Base-by-base conservation (phyloP, 805 yeast species). In the Komagataella pseudopastoris region DNA sequence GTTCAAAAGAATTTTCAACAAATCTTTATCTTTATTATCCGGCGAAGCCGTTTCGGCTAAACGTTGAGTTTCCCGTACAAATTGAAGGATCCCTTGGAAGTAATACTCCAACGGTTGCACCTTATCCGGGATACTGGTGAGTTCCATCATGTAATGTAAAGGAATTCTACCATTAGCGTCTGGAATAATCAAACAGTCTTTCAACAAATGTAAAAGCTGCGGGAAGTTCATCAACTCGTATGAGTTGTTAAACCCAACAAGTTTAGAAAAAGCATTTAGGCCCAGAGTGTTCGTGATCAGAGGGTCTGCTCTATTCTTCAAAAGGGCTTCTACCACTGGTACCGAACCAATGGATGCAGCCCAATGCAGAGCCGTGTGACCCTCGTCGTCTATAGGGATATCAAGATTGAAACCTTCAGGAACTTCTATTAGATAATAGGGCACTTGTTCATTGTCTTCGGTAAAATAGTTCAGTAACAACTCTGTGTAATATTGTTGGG, bases 331-430 rank as follows among this genome's bases (percentile, higher is more conserved):
- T 16, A 83, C 74, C 54, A 85, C 70, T 6, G 75, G 71, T n/a
- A 75, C 60, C 53, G 81, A 77, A 1, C 87, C 91, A 80, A 86
- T 76, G 0, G 93, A 83, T 30, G 88, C 75, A 0, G 95, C 93
- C 95, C 95, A 86, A 63, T 86, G 95, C 51, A 86, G 70, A 1
- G 89, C 78, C 0, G 90, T 81, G 60, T 86, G 89, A 0, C 91
- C 91, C 56, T 86, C 93, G 54, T 80, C 80, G 59, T 86, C 95
- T 18, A 86, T 80, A 2, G 83, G 74, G 53, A 76, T 83, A 60
- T 83, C 79, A 50, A 84, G 76, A 57, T 81, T 76, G 53, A 83
- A 78, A 58, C 79, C 77, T 44, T 70, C 67, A 1, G 91, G 90
- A 5, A 86, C 85, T 50, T 71, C 66, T 30, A 71, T 63, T 23